Base-by-base conservation (phyloP, 2,329 filamentous ascomycete species). In the Orbilia javanica region DNA sequence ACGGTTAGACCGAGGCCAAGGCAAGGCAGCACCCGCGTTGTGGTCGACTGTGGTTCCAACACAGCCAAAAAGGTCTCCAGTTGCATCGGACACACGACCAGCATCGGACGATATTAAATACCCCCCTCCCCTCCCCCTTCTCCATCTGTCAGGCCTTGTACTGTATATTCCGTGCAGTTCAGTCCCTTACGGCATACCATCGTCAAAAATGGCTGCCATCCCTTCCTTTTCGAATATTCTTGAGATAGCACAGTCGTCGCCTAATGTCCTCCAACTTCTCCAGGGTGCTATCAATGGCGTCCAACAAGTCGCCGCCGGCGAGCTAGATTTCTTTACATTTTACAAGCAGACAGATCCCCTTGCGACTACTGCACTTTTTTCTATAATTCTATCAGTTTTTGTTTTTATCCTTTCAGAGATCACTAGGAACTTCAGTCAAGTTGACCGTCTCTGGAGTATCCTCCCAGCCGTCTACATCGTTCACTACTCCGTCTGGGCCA, bases 361-460 rank as follows among this genome's bases (percentile, higher is more conserved):
- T 48, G 87, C 97, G 29, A 90, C 89, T 0, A 92, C 89, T 1
- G 87, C 96, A 80, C 91, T 89, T 0, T 88, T 93, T 66, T 91
- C 92, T 1, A 81, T 97, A 18, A 87, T 90, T 46, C 84, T 97
- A n/a, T 90, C 90, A 0, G 88, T 88, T 4, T 82, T 96, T 29
- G 92, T 96, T 82, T 86, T 97, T 25, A 82, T 95, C 34, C 86
- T 90, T 4, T 93, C 94, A 0, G 95, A 98, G 84, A 85, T 93
- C 85, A 98, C 96, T 85, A 89, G 88, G 82, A 99, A 99, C 84
- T 97, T 94, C 84, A 97, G 94, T n/a, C 96, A 99, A 85, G 91
- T 99, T 48, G 96, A 99, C 84, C 90, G 96, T 60, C 86, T 91
- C 81, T 99, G 96, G 96, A 96, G 93, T 83, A 87, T 99, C 78